Evolutionary conservation across 2,329 filamentous ascomycete species (phyloP).

Genomic region (Cladosporium sp.): DNA sequence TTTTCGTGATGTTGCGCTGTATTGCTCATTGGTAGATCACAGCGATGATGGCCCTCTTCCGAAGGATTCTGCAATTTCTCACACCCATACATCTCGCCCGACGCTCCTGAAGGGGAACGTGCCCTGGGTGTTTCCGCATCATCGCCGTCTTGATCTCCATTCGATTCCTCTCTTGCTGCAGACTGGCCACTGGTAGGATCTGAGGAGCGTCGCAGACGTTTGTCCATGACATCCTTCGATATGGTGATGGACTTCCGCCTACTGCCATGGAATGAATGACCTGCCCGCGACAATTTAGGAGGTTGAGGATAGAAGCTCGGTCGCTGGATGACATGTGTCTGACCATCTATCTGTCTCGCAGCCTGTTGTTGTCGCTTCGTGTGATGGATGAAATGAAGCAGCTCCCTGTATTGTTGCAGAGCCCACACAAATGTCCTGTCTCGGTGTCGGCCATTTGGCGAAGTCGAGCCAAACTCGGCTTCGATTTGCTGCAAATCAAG

Average conservation of each 20-base stretch:
- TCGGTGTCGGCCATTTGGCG: slow-evolving; percentile 38
- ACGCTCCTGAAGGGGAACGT: slow-evolving; percentile 17
- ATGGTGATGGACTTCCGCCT: slow-evolving; percentile 9
- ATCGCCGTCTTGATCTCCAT: slow-evolving; percentile 4
- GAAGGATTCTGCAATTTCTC: slow-evolving; percentile 17
- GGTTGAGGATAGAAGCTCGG: slow-evolving; percentile 60
- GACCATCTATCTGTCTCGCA: slow-evolving; percentile 35
- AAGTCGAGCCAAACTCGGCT: slow-evolving; percentile 38
- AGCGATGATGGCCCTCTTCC: neutral
- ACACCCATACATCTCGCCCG: slow-evolving; percentile 18
- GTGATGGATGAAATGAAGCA: slow-evolving; percentile 45
- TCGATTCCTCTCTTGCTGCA: neutral
- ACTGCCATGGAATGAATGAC: slow-evolving; percentile 34
- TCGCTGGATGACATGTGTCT: slow-evolving; percentile 42
- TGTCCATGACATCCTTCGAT: slow-evolving; percentile 9
- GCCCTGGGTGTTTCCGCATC: slow-evolving; percentile 16
- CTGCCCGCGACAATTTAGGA: slow-evolving; percentile 52
- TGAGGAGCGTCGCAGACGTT: slow-evolving; percentile 11
- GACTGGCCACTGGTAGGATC: slow-evolving; percentile 7
- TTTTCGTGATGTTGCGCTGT: neutral
- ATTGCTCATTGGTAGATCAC: neutral
- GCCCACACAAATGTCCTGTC: slow-evolving; percentile 46
- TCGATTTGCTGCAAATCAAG: neutral
- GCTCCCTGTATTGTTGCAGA: slow-evolving; percentile 45
- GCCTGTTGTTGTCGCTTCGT: slow-evolving; percentile 39